phyloP scores from a whole-genome alignment of 805 yeast genomes.

The Wickerhamiella shivajii region DNA sequence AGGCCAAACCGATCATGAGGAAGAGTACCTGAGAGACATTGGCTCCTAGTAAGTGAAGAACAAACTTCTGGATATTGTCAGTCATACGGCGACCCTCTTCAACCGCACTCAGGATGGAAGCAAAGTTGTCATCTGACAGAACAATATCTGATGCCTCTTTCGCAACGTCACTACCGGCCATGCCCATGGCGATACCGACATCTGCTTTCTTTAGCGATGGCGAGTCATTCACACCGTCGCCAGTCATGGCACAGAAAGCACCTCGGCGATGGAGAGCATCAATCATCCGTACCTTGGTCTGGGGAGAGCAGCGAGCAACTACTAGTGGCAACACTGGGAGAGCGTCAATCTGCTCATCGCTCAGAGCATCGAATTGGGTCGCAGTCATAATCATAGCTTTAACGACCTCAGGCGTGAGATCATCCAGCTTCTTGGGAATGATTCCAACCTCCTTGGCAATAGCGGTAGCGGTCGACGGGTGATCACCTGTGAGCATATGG shows the following conservation, averaged over 20 bases:
- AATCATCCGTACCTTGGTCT: constrained; percentile 35
- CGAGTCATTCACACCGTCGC: constrained; percentile 95
- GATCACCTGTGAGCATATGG: constrained; percentile 75
- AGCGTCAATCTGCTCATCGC: constrained; percentile 31
- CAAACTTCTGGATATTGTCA: constrained; percentile 57
- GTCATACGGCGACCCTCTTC: constrained; percentile 46
- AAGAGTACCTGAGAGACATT: constrained; percentile 59
- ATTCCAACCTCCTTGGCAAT: constrained; percentile 41
- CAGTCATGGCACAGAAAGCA: constrained; percentile 95
- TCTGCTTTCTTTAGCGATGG: constrained; percentile 90
- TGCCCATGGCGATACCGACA: constrained; percentile 74
- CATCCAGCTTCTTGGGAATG: constrained; percentile 1
- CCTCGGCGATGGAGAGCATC: constrained; percentile 46
- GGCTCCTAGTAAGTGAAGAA: constrained; percentile 47
- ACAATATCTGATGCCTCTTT: constrained; percentile 87
- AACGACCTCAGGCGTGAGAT: not conserved
- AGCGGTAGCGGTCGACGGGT: constrained; percentile 32
- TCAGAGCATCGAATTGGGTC: not conserved
- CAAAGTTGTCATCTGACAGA: constrained; percentile 31
- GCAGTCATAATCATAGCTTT: not conserved
- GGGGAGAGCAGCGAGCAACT: constrained; percentile 27
- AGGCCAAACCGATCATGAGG: constrained; percentile 58
- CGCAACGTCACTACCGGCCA: constrained; percentile 84
- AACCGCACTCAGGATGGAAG: constrained; percentile 29
- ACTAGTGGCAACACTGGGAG: constrained; percentile 57